phyloP scores from a whole-genome alignment of 78 protist genomes.

The Creolimax fragrantissima region DNA sequence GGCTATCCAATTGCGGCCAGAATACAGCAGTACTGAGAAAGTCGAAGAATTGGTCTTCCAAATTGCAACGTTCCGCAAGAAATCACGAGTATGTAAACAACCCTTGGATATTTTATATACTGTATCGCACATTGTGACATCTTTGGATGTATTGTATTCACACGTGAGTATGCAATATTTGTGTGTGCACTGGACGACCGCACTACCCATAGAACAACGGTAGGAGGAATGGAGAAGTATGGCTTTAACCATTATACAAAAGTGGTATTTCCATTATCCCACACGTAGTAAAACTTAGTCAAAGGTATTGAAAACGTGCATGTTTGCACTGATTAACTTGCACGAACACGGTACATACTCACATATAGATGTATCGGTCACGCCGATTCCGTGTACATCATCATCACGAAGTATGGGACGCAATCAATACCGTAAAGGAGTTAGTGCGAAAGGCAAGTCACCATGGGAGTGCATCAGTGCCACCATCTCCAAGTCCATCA shows the following conservation, averaged over 20 bases:
- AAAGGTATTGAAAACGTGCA: too few species aligned
- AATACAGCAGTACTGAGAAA: neutral
- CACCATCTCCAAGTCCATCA: neutral
- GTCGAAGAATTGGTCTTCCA: neutral
- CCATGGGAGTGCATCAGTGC: neutral
- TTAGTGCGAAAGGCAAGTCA: neutral
- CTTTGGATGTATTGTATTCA: neutral
- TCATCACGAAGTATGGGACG: conserved; percentile 15
- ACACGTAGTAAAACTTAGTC: too few species aligned
- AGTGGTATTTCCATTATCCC: neutral
- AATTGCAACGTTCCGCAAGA: neutral
- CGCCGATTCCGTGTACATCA: neutral
- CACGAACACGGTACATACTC: too few species aligned
- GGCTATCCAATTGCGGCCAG: neutral
- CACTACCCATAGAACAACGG: neutral
- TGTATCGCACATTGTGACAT: neutral
- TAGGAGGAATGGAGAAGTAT: neutral
- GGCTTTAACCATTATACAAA: neutral
- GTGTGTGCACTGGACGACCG: neutral
- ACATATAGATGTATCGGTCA: neutral
- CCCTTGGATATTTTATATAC: neutral
- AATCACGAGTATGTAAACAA: neutral
- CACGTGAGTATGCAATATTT: neutral
- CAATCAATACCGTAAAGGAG: neutral
- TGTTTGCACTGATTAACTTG: too few species aligned